phyloP scores from a whole-genome alignment of 2,329 filamentous ascomycete species.

The Aspergillus sp. region DNA sequence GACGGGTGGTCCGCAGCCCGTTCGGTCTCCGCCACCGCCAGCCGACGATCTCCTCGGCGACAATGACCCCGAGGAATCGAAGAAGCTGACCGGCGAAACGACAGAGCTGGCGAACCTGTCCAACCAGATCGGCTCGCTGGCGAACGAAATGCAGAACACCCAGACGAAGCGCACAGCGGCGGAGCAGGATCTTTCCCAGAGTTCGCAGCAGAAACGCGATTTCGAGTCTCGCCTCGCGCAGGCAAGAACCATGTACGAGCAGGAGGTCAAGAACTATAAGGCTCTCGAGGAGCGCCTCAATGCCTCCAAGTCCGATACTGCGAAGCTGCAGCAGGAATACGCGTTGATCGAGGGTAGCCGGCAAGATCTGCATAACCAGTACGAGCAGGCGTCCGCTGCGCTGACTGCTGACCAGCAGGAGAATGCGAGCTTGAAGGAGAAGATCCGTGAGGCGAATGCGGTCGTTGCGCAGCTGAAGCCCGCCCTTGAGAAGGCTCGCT shows the following conservation, averaged over 20 bases:
- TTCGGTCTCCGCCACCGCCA: slow-evolving; percentile 34
- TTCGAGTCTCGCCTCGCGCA: slow-evolving; percentile 84
- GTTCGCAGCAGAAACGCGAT: slow-evolving; percentile 79
- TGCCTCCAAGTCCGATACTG: slow-evolving; percentile 67
- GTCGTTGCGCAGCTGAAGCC: slow-evolving; percentile 80
- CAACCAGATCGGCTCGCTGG: slow-evolving; percentile 84
- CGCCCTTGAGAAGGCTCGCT: slow-evolving; percentile 85
- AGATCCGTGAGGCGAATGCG: slow-evolving; percentile 71
- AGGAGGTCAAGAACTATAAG: slow-evolving; percentile 81
- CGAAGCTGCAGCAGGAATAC: slow-evolving; percentile 75
- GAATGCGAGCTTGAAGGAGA: slow-evolving; percentile 76
- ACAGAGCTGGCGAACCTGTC: slow-evolving; percentile 91
- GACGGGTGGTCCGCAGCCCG: slow-evolving; percentile 41
- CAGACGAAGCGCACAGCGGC: slow-evolving; percentile 70
- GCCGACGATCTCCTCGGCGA: slow-evolving; percentile 87
- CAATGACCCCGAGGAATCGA: slow-evolving; percentile 78
- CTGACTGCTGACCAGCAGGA: slow-evolving; percentile 84
- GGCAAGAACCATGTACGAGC: slow-evolving; percentile 80
- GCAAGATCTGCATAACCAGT: slow-evolving; percentile 73
- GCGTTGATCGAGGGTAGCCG: slow-evolving; percentile 72
- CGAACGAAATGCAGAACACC: slow-evolving; percentile 89
- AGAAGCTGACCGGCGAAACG: slow-evolving; percentile 79
- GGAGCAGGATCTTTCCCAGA: slow-evolving; percentile 74
- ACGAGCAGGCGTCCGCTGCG: slow-evolving; percentile 63
- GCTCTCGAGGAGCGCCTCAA: slow-evolving; percentile 75